phyloP scores from a whole-genome alignment of 257 asterid species.

The Primulina huaijiensis region DNA sequence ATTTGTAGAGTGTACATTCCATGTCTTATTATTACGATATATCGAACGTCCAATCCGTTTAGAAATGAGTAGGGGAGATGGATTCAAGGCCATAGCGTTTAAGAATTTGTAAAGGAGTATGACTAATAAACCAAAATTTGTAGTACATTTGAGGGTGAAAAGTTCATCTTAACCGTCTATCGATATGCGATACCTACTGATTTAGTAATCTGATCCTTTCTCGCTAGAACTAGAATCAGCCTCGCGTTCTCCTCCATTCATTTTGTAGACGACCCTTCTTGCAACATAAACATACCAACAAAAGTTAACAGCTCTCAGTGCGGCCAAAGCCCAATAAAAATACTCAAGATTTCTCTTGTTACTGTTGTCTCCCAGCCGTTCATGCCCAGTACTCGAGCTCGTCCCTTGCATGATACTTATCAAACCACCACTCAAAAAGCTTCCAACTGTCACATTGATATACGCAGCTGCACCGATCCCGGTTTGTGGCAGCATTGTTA shows the following conservation, averaged over 20 bases:
- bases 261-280: slow-evolving; percentile 43
- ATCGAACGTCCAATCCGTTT: too few species aligned
- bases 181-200: neutral
- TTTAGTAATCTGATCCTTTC: slow-evolving; percentile 2
- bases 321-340: slow-evolving; percentile 56
- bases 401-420: slow-evolving; percentile 42
- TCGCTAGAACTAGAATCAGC: neutral
- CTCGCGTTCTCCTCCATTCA: neutral
- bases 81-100: too few species aligned
- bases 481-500: slow-evolving; percentile 55
- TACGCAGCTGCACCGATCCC: slow-evolving; percentile 62
- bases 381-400: slow-evolving; percentile 30
- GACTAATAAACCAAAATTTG: neutral
- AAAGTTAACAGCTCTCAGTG: slow-evolving; percentile 40
- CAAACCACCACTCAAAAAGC: slow-evolving; percentile 43
- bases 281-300: slow-evolving; percentile 41
- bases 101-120: too few species aligned
- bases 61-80: too few species aligned
- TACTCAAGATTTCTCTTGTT: slow-evolving; percentile 39
- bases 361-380: slow-evolving; percentile 53
- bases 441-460: slow-evolving; percentile 43
- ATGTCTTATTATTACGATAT: too few species aligned
- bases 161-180: too few species aligned
- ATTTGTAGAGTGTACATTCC: too few species aligned
- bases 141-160: too few species aligned